Evolutionary conservation across 177 flowering plant genomes (phyloP), one percentile per base, ranked within the genome.

Genomic region (Tripterygium wilfordii): DNA sequence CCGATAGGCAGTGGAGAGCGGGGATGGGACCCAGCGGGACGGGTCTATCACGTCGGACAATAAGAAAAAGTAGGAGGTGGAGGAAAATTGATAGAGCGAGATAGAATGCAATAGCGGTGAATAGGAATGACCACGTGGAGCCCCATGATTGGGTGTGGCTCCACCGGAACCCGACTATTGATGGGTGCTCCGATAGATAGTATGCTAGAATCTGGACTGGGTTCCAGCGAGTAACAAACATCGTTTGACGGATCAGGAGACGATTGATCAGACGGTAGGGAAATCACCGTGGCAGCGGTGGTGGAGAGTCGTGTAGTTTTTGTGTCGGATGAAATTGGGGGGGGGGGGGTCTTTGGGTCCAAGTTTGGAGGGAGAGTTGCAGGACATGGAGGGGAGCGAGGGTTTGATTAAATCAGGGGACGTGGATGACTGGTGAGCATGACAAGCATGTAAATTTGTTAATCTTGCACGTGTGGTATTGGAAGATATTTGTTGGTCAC

Each of bases 81-180:
- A 77, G 73, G 54, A 57, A 13, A 44, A 58, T 15, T 31, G 77
- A 52, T 45, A 57, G 9, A 42, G 53, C 7, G 53, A 74, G 42
- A 66, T 77, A 80, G 46, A 62, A 10, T 39, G 61, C 24, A 27
- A 77, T 60, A 45, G 82, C 59, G 65, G 78, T 20, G 65, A 75
- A 38, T 51, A 80, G 79, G 66, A 80, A 80, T 1, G 61, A 66
- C 86, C 86, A 80, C 4, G 86, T 77, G 47, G 86, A 74, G 53
- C 78, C 77, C 72, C 73, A 80, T 19, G 80, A 53, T 7, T 74
- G 72, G 56, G 58, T 45, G 56, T 67, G 74, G 53, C 78, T 69
- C 85, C 85, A 77, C 30, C 82, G 80, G 80, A 80, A 80, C 13
- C 45, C 42, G 14, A 60, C 48, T 50, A 80, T 62, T 0, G 63